phyloP scores from a whole-genome alignment of 2,329 filamentous ascomycete genomes.

The Balansia obtecta region DNA sequence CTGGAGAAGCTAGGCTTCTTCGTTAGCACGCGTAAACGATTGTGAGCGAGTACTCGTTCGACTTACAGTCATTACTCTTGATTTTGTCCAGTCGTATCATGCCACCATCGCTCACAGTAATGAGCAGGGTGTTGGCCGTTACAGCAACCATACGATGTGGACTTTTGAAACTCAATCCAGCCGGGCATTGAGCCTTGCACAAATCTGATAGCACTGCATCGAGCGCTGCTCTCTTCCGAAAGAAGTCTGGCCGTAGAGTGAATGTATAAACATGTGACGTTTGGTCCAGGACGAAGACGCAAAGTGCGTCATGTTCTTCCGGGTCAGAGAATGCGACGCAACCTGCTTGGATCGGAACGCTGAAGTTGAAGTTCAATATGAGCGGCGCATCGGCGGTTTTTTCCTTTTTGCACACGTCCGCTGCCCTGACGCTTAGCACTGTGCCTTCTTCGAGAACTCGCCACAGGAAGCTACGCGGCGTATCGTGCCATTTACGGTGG shows the following conservation, averaged over 20 bases:
- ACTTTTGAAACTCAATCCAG: constrained; percentile 63
- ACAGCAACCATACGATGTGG: constrained; percentile 73
- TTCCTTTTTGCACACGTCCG: constrained; percentile 64
- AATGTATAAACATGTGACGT: constrained; percentile 74
- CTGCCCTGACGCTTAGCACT: constrained; percentile 68
- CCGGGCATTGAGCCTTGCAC: constrained; percentile 61
- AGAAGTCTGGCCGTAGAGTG: constrained; percentile 70
- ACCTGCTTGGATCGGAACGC: constrained; percentile 56
- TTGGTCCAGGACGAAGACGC: constrained; percentile 67
- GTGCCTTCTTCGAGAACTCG: constrained; percentile 70
- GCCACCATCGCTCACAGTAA: constrained; percentile 70
- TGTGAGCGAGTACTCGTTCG: neutral
- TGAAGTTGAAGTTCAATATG: constrained; percentile 67
- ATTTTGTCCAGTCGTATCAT: constrained; percentile 58
- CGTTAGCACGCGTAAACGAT: neutral
- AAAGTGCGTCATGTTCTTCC: constrained; percentile 63
- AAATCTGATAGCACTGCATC: constrained; percentile 65
- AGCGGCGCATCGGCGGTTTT: constrained; percentile 57
- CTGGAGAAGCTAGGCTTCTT: constrained; percentile 12
- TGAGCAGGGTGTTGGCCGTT: constrained; percentile 59
- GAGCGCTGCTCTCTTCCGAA: constrained; percentile 54
- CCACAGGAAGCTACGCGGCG: constrained; percentile 84
- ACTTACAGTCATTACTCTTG: constrained; percentile 33
- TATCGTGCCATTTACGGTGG: constrained; percentile 62
- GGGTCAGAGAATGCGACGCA: constrained; percentile 78